Evolutionary conservation across 345 rosid genomes (phyloP).

Genomic region (Arabidopsis thaliana): DNA sequence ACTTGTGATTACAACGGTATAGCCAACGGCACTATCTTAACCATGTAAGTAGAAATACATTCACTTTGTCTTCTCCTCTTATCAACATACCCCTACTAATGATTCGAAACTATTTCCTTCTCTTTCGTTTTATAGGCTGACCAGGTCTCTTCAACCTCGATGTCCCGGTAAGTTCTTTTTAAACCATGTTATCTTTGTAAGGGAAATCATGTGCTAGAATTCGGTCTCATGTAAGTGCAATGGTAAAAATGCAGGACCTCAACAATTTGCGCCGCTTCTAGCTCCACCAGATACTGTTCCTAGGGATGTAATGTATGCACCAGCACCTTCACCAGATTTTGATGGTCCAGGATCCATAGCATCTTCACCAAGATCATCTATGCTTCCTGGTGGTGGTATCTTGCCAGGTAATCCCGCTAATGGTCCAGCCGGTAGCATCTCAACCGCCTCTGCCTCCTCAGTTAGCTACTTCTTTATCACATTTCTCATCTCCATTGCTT

Average conservation of each 20-base stretch:
- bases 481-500: constrained; percentile 34
- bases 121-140: constrained; percentile 57
- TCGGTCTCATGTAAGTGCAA: constrained; percentile 6
- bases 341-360: constrained; percentile 52
- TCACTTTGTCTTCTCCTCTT: constrained; percentile 3
- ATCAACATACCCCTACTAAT: neutral
- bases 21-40: constrained; percentile 73
- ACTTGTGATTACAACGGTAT: constrained; percentile 80
- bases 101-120: neutral
- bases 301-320: constrained; percentile 61
- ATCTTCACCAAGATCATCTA: constrained; percentile 54
- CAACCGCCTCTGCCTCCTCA: constrained; percentile 49
- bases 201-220: neutral
- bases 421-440: constrained; percentile 68
- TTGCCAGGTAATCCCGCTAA: constrained; percentile 66
- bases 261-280: constrained; percentile 77
- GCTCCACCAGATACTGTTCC: constrained; percentile 78
- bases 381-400: constrained; percentile 60
- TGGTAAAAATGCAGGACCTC: constrained; percentile 62
- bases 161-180: constrained; percentile 72
- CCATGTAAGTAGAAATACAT: constrained; percentile 55
- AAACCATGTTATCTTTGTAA: neutral
- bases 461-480: constrained; percentile 41
- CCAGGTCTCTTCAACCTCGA: constrained; percentile 83
- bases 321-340: constrained; percentile 54